Conservation (phyloP, 2,329 filamentous ascomycete genomes). For the Talaromyces rugulosus region DNA sequence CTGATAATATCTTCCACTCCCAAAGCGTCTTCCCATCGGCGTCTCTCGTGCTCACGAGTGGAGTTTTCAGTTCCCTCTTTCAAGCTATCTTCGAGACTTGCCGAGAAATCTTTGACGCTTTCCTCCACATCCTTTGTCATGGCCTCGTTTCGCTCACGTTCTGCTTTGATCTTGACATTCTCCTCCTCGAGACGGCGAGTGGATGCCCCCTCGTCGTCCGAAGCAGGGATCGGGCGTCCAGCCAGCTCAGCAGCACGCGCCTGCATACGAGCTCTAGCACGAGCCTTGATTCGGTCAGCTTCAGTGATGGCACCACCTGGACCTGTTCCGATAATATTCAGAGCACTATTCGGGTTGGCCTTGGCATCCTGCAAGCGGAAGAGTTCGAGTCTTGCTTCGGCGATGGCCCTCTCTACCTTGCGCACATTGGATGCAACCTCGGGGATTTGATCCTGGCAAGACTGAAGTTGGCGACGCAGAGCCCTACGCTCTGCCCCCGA, state of each 20-base stretch:
- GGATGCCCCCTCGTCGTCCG: slow-evolving; percentile 70
- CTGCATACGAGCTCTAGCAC: slow-evolving; percentile 98
- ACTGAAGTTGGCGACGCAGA: slow-evolving; percentile 84
- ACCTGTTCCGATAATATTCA: slow-evolving; percentile 83
- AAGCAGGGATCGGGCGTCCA: slow-evolving; percentile 70
- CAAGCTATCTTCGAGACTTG: slow-evolving; percentile 77
- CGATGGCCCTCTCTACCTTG: slow-evolving; percentile 84
- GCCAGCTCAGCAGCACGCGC: slow-evolving; percentile 89
- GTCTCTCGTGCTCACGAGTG: slow-evolving; percentile 80
- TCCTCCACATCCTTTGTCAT: slow-evolving; percentile 98
- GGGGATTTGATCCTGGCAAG: slow-evolving; percentile 81
- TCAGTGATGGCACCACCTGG: slow-evolving; percentile 88
- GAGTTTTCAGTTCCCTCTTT: slow-evolving; percentile 74
- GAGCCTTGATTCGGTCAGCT: slow-evolving; percentile 87
- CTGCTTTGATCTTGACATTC: slow-evolving; percentile 71
- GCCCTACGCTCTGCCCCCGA: slow-evolving; percentile 83
- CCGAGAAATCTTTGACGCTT: slow-evolving; percentile 83
- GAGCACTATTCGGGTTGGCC: slow-evolving; percentile 75
- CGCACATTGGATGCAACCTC: slow-evolving; percentile 89
- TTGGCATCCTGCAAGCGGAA: slow-evolving; percentile 94
- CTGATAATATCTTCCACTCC: slow-evolving; percentile 95
- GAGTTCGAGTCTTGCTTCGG: slow-evolving; percentile 84
- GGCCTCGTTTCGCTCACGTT: slow-evolving; percentile 89
- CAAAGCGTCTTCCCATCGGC: slow-evolving; percentile 92
- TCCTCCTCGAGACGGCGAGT: slow-evolving; percentile 87